Conservation (phyloP, 2,329 filamentous ascomycete species). For the Paecilomyces dactylethromorphus region DNA sequence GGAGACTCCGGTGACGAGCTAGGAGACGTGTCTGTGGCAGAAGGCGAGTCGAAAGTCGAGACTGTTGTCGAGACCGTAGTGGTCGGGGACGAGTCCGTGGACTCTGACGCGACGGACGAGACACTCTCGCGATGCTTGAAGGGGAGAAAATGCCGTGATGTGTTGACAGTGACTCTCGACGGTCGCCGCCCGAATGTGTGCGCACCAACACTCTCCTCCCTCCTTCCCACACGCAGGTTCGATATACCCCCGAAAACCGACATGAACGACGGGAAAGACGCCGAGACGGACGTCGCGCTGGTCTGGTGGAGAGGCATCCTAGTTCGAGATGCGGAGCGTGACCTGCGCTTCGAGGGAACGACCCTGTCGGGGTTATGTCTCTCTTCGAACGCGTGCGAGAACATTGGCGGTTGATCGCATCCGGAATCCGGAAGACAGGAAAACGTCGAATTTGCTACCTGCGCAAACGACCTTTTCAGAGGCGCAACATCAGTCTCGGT, state of each 20-base stretch:
- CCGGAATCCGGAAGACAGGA: constrained; percentile 18
- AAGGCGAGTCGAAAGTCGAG: constrained; percentile 86
- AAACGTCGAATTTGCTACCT: constrained; percentile 30
- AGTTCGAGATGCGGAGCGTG: constrained; percentile 12
- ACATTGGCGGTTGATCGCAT: constrained; percentile 19
- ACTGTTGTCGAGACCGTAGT: constrained; percentile 89
- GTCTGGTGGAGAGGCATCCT: constrained; percentile 37
- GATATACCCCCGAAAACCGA: constrained; percentile 44
- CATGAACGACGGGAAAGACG: constrained; percentile 48
- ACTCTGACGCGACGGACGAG: constrained; percentile 57
- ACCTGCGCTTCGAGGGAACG: constrained; percentile 24
- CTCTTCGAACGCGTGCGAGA: constrained; percentile 17
- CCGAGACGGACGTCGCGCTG: constrained; percentile 31
- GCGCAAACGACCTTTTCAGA: constrained; percentile 34
- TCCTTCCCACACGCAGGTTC: constrained; percentile 15
- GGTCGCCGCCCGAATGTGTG: constrained; percentile 19
- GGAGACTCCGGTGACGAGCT: constrained; percentile 90
- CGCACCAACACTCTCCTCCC: constrained; percentile 18
- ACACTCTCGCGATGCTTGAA: constrained; percentile 38
- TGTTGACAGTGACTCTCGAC: constrained; percentile 20
- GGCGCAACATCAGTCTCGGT: constrained; percentile 23
- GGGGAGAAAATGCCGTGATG: constrained; percentile 17
- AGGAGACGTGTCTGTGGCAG: constrained; percentile 82
- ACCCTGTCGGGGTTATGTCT: constrained; percentile 20
- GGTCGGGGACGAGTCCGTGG: constrained; percentile 89